These are phyloP conservation scores for Russula vinacea DNA, from an alignment of 768 basidiomycete species.

Conservation along the genomic window DNA sequence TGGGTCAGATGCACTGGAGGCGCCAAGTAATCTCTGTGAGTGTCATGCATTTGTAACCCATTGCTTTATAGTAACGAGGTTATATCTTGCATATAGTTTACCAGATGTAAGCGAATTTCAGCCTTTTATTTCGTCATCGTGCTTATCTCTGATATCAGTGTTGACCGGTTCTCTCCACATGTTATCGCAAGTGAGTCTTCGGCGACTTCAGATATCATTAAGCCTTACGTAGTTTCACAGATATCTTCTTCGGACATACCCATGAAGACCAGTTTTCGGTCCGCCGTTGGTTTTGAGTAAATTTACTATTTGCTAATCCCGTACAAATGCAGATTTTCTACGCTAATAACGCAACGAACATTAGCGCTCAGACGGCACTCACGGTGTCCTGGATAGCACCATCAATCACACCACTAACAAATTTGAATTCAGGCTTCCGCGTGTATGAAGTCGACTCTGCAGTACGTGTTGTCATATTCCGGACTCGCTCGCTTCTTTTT, in stretches of 20 bases:
- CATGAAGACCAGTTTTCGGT: conserved; percentile 73
- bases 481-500: background rate
- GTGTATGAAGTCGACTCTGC: conserved; percentile 69
- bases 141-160: conserved; percentile 39
- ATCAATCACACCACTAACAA: conserved; percentile 64
- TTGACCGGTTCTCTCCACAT: conserved; percentile 76
- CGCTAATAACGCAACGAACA: conserved; percentile 62
- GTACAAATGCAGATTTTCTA: conserved; percentile 56
- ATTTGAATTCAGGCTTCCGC: conserved; percentile 76
- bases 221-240: conserved; percentile 36
- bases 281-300: conserved; percentile 18
- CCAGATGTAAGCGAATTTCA: conserved; percentile 42
- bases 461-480: conserved; percentile 41
- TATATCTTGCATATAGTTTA: conserved; percentile 38
- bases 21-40: conserved; percentile 70
- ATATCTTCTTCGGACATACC: conserved; percentile 76
- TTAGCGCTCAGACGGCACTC: conserved; percentile 54
- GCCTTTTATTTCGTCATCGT: background rate
- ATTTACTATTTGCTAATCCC: background rate
- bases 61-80: background rate
- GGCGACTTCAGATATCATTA: conserved; percentile 21
- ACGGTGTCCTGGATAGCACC: conserved; percentile 60
- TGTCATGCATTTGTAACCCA: conserved; percentile 12
- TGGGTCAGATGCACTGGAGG: conserved; percentile 57
- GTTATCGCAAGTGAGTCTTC: conserved; percentile 65